These are phyloP conservation scores for Yamadazyma ubonensis DNA, from an alignment of 805 yeast genomes.

Conservation along the genomic window DNA sequence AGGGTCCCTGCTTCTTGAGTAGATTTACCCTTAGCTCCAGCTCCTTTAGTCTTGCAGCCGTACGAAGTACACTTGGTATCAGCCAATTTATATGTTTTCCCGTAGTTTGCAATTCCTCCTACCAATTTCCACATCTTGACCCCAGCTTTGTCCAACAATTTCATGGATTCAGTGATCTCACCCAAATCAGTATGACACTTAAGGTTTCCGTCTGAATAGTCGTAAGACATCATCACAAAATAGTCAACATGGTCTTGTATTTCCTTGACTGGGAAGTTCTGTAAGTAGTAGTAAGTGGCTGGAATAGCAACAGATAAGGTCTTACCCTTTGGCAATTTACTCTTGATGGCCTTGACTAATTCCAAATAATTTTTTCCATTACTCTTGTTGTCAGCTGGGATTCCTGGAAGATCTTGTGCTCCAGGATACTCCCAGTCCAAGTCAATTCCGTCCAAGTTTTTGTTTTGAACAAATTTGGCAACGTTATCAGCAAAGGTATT, in stretches of 20 bases:
- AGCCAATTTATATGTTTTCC: slow-evolving; percentile 16
- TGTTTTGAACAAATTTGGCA: slow-evolving; percentile 12
- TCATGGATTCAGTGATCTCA: slow-evolving; percentile 11
- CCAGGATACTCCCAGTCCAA: slow-evolving; percentile 24
- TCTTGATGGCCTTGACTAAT: slow-evolving; percentile 16
- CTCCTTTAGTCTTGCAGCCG: slow-evolving; percentile 18
- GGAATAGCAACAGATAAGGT: slow-evolving; percentile 20
- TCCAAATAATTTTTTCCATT: slow-evolving; percentile 16
- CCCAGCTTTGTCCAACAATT: slow-evolving; percentile 20
- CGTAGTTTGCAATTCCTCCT: slow-evolving; percentile 24
- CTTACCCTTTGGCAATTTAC: slow-evolving; percentile 12
- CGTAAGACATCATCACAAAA: slow-evolving; percentile 20
- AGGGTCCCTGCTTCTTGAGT: slow-evolving; percentile 17
- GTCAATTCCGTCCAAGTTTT: slow-evolving; percentile 20
- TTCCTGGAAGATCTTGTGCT: slow-evolving; percentile 15
- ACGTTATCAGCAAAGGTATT: slow-evolving; percentile 18
- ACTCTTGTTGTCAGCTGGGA: slow-evolving; percentile 14
- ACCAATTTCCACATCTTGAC: slow-evolving; percentile 18
- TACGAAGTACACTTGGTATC: slow-evolving; percentile 12
- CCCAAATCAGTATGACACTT: slow-evolving; percentile 18
- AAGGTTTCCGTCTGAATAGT: slow-evolving; percentile 11
- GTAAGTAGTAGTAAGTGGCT: slow-evolving; percentile 17
- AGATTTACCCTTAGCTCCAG: slow-evolving; percentile 14
- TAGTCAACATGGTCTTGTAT: slow-evolving; percentile 18
- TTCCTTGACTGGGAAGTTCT: slow-evolving; percentile 18